Evolutionary conservation across 2,329 filamentous ascomycete genomes (phyloP).

Genomic region (Dactylellina parvicollis): DNA sequence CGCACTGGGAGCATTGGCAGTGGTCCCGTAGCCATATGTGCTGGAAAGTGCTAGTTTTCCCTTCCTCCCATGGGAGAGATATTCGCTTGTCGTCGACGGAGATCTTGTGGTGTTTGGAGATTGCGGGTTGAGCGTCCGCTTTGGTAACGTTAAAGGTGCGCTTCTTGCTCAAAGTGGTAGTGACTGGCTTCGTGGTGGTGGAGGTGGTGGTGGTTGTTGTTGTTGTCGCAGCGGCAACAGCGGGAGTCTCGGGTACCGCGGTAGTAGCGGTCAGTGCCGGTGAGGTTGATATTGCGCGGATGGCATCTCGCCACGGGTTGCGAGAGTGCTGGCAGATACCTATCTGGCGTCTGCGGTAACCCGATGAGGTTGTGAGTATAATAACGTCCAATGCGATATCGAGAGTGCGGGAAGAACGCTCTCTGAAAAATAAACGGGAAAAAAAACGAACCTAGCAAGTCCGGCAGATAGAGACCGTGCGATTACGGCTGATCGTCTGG

Average conservation of each 20-base stretch:
- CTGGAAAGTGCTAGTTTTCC: constrained; percentile 58
- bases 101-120: constrained; percentile 58
- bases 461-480: constrained; percentile 47
- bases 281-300: constrained; percentile 43
- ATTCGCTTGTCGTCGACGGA: constrained; percentile 57
- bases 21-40: constrained; percentile 69
- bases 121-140: constrained; percentile 56
- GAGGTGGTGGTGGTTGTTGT: too few species aligned
- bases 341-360: constrained; percentile 16
- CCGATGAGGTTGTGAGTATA: too few species aligned
- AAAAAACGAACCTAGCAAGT: constrained; percentile 46
- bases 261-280: constrained; percentile 9
- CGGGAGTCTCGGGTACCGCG: constrained; percentile 2
- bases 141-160: constrained; percentile 58
- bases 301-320: constrained; percentile 49
- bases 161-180: constrained; percentile 18
- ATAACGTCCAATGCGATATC: too few species aligned
- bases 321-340: constrained; percentile 38
- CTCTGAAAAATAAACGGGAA: neutral
- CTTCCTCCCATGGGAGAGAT: constrained; percentile 58
- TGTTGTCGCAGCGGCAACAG: too few species aligned
- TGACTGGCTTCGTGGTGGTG: too few species aligned
- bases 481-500: constrained; percentile 43
- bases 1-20: constrained; percentile 74
- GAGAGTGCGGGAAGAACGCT: neutral